These are phyloP conservation scores for Monosporozyma unispora DNA, from an alignment of 805 yeast genomes.

Conservation along the genomic window DNA sequence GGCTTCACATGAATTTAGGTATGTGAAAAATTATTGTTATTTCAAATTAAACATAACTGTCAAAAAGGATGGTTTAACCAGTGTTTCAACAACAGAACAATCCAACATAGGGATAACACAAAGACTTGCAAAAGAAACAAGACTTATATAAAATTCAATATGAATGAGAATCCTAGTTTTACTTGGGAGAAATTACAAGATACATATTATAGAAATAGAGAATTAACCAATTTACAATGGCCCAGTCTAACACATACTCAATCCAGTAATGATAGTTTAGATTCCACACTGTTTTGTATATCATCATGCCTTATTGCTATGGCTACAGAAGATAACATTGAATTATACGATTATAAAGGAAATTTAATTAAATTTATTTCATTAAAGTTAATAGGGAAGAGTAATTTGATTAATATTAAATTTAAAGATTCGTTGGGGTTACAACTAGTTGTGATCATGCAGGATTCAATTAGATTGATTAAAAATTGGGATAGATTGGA, in stretches of 20 bases:
- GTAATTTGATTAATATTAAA: constrained; percentile 13
- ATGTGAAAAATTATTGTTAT: background rate
- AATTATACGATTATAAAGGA: constrained; percentile 35
- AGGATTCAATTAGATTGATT: constrained; percentile 12
- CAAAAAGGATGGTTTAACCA: background rate
- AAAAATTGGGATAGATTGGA: constrained; percentile 17
- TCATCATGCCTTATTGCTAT: constrained; percentile 36
- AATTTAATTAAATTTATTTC: constrained; percentile 5
- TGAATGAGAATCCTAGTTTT: constrained; percentile 32
- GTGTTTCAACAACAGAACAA: background rate
- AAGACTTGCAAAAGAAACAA: too few relatives aligned
- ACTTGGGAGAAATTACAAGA: constrained; percentile 75
- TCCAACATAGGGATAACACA: too few relatives aligned
- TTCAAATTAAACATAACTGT: background rate
- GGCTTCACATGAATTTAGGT: background rate
- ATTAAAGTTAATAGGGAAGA: constrained; percentile 8
- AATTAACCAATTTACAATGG: constrained; percentile 19
- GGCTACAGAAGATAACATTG: constrained; percentile 23
- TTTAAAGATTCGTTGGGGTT: constrained; percentile 12
- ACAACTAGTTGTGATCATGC: constrained; percentile 13
- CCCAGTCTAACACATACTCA: constrained; percentile 7
- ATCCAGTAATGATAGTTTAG: background rate
- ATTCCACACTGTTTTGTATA: constrained; percentile 28
- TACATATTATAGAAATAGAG: constrained; percentile 53
- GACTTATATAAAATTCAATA: background rate